These are phyloP conservation scores for Metschnikowia matae DNA, from an alignment of 805 yeast genomes.

Conservation along the genomic window DNA sequence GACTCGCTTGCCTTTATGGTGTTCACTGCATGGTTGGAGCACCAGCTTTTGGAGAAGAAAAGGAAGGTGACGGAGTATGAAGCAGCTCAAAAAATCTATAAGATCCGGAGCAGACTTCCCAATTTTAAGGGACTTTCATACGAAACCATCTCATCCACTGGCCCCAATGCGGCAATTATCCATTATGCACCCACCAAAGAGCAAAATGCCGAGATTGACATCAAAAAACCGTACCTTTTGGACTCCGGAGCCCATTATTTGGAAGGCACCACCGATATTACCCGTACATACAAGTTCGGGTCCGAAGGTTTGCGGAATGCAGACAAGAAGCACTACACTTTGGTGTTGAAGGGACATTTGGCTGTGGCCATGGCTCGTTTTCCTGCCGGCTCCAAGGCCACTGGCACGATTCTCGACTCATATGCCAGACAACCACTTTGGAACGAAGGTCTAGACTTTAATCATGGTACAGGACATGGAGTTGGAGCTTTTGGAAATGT, in stretches of 20 bases:
- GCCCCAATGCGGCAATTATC: constrained; percentile 69
- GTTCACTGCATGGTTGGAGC: constrained; percentile 80
- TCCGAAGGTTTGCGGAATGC: constrained; percentile 20
- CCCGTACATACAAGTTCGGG: constrained; percentile 76
- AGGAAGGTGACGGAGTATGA: constrained; percentile 54
- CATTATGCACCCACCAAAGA: constrained; percentile 70
- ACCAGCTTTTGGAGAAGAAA: constrained; percentile 40
- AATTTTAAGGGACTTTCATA: constrained; percentile 67
- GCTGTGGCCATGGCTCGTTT: constrained; percentile 78
- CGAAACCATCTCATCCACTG: constrained; percentile 73
- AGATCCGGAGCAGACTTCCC: constrained; percentile 50
- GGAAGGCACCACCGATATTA: constrained; percentile 96
- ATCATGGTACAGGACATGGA: constrained; percentile 98
- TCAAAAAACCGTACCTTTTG: constrained; percentile 63
- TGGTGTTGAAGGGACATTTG: constrained; percentile 88
- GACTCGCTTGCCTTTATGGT: constrained; percentile 77
- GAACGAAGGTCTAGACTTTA: constrained; percentile 78
- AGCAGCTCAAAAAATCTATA: constrained; percentile 57
- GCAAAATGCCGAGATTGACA: constrained; percentile 57
- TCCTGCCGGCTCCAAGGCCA: constrained; percentile 57
- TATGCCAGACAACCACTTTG: constrained; percentile 81
- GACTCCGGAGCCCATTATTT: constrained; percentile 91
- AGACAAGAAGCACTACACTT: constrained; percentile 70
- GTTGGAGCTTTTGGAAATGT: constrained; percentile 90
- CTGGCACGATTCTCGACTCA: constrained; percentile 73